Conservation (phyloP, 2,329 filamentous ascomycete species). For the Fonsecaea monophora region DNA sequence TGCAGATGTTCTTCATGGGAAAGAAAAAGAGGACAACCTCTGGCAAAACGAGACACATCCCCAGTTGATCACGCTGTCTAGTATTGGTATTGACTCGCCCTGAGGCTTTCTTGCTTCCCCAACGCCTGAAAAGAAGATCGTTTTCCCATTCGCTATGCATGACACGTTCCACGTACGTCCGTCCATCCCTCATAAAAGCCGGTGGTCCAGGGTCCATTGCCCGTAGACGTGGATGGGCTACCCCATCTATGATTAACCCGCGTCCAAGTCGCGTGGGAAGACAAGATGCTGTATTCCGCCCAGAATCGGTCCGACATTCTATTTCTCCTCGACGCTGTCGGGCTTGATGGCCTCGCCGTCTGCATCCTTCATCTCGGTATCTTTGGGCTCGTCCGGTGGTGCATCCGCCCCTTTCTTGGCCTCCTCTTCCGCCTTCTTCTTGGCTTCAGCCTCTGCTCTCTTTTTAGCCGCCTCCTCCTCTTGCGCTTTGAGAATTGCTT, state of each 20-base stretch:
- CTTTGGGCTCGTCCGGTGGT: conserved; percentile 41
- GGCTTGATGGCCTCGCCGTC: conserved; percentile 50
- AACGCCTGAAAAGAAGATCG: conserved; percentile 26
- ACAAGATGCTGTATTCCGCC: background rate
- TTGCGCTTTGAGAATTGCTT: conserved; percentile 69
- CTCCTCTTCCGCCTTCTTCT: conserved; percentile 76
- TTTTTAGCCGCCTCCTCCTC: conserved; percentile 71
- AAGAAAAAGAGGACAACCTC: background rate
- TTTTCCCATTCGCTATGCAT: conserved; percentile 34
- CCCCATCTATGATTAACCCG: conserved; percentile 5
- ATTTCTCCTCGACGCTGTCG: conserved; percentile 43
- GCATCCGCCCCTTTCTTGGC: conserved; percentile 57
- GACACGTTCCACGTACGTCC: conserved; percentile 28
- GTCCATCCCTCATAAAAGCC: conserved; percentile 15
- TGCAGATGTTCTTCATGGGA: background rate
- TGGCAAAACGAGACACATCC: conserved; percentile 11
- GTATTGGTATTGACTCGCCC: conserved; percentile 5
- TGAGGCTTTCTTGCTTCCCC: conserved; percentile 10
- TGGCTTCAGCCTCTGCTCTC: conserved; percentile 72
- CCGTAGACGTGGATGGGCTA: conserved; percentile 1
- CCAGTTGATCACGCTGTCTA: conserved; percentile 23
- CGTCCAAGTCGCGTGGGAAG: background rate
- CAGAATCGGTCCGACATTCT: conserved; percentile 9
- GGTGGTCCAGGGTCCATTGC: background rate
- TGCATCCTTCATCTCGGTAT: conserved; percentile 68